Evolutionary conservation across 2,329 filamentous ascomycete species (phyloP), one percentile per base, ranked within the genome.

Genomic region (Aspergillus terreus): DNA sequence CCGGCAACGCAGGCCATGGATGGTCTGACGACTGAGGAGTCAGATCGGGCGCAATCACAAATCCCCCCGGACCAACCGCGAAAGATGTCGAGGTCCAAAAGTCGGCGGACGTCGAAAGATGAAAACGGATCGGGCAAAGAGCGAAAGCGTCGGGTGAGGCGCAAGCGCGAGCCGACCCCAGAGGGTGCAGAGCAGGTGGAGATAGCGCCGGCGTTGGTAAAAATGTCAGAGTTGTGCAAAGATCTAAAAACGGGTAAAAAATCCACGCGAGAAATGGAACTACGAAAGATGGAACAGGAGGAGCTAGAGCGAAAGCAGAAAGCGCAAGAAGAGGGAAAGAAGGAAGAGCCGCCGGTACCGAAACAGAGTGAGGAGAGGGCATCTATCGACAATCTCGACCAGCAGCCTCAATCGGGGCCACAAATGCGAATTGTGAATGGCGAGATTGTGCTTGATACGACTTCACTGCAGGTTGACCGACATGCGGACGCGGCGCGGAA

Each of bases 191-290:
- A 79, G 53, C 58, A 62, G 11, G 63, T 75, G 6, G 67, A 79
- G 66, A 84, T 85, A 46, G 74, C 81, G 47, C 75, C 81, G 0
- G 71, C 76, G 11, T 69, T 73, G 17, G 72, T 81, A 3, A 82
- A 77, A 47, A 85, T 86, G 82, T 77, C 73, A 30, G 78, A 82
- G 43, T 66, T 86, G 2, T 80, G 77, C 57, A 77, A 74, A 47
- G 79, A 81, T 57, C 67, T 75, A 33, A 70, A 73, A n/a, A 75
- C 74, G 1, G 83, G 83, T 43, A 81, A 77, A 56, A 76, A 77
- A 36, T 85, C 83, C 0, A 75, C 77, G 52, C 75, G 77, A 5
- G 83, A 85, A 58, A 77, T 73, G 48, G 76, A 80, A 56, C 75
- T 86, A 68, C 77, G 78, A 7, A 74, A 75, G 49, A 77, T 84